phyloP scores from a whole-genome alignment of 352 stramenopile species.

The Thraustotheca clavata region DNA sequence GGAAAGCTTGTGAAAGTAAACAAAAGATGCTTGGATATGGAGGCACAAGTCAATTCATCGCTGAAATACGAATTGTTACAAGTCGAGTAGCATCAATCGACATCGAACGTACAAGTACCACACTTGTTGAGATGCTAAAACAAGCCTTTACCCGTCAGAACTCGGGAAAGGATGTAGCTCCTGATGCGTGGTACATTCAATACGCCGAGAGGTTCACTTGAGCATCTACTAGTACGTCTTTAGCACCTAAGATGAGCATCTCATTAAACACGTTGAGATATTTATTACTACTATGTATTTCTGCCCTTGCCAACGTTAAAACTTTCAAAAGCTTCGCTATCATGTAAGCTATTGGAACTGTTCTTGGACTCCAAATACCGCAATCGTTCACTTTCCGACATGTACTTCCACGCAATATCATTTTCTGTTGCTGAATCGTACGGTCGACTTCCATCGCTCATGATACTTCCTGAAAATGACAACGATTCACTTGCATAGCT shows the following conservation, averaged over 20 bases:
- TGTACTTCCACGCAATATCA: conserved; percentile 2
- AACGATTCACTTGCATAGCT: not conserved
- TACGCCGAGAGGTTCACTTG: not conserved
- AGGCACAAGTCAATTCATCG: conserved; percentile 60
- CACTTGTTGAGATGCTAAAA: conserved; percentile 26
- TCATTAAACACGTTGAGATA: too few species aligned
- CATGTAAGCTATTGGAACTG: not conserved
- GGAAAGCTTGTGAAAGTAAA: conserved; percentile 29
- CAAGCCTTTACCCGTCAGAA: not conserved
- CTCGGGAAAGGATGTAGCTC: not conserved
- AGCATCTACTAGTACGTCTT: too few species aligned
- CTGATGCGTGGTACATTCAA: conserved; percentile 15
- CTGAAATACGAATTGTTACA: conserved; percentile 44
- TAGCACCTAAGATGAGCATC: too few species aligned
- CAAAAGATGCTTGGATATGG: conserved; percentile 43
- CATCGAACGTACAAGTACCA: not conserved
- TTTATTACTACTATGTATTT: too few species aligned
- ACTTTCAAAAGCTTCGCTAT: not conserved
- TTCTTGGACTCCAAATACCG: conserved; percentile 1
- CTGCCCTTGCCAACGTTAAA: not conserved
- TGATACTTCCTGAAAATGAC: conserved; percentile 2
- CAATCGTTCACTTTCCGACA: not conserved
- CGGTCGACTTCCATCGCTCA: not conserved
- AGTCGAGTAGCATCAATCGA: conserved; percentile 32
- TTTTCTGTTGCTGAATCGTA: not conserved